A percentile compares a stretch with the other conserved stretches of the same genome.
phyloP scores from a whole-genome alignment of 306 rosid species.

The Prunus persica region DNA sequence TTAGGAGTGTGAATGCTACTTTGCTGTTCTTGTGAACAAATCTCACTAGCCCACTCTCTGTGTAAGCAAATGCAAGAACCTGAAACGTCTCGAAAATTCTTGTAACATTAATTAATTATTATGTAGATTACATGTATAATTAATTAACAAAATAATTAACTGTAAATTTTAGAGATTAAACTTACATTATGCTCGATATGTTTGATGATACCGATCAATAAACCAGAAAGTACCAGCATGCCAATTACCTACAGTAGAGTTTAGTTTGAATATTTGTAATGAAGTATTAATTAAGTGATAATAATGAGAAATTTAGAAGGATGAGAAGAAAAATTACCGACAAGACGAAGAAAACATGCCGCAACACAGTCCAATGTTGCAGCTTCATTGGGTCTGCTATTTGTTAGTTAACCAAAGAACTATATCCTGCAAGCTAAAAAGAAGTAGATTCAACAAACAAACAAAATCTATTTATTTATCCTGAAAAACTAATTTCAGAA shows the following conservation, averaged over 20 bases:
- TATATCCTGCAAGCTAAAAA: too few species aligned
- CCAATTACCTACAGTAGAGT: slow-evolving; percentile 22
- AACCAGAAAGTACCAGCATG: slow-evolving; percentile 13
- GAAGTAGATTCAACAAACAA: too few species aligned
- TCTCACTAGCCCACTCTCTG: slow-evolving; percentile 20
- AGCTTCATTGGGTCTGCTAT: neutral
- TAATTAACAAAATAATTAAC: too few species aligned
- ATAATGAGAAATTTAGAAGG: neutral
- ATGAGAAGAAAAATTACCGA: neutral
- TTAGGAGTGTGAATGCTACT: slow-evolving; percentile 34
- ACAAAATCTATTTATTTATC: too few species aligned
- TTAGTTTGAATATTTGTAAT: neutral
- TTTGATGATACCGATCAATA: slow-evolving; percentile 15
- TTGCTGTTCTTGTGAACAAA: slow-evolving; percentile 25
- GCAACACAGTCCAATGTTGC: slow-evolving; percentile 1
- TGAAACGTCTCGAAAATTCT: slow-evolving; percentile 21
- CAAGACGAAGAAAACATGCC: neutral
- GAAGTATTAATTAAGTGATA: neutral
- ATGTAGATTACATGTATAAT: too few species aligned
- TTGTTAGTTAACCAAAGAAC: too few species aligned
- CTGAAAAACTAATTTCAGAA: too few species aligned
- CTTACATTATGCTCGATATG: slow-evolving; percentile 10
- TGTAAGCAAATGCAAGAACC: slow-evolving; percentile 42
- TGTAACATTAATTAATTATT: too few species aligned
- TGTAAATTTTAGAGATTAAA: neutral